A percentile compares a stretch with the other conserved stretches of the same genome.
phyloP scores from a whole-genome alignment of 2,329 filamentous ascomycete species.

The Pseudopyrenochaeta lycopersici region DNA sequence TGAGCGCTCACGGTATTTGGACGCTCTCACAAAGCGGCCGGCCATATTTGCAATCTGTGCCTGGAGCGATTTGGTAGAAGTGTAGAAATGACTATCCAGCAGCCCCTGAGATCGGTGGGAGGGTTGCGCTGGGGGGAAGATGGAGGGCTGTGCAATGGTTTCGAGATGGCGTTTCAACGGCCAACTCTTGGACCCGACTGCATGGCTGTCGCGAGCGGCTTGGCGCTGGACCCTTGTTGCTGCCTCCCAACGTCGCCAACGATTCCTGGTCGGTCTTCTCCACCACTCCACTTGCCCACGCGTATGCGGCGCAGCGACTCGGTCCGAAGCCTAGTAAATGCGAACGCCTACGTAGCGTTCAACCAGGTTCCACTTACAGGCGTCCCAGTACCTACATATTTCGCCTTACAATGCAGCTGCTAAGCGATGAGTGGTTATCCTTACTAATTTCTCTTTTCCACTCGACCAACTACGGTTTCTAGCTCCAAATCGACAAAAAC shows the following conservation, averaged over 20 bases:
- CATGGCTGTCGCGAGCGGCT: constrained; percentile 14
- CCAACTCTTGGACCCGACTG: neutral
- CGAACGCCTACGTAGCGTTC: neutral
- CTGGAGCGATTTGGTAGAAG: constrained; percentile 1
- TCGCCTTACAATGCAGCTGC: too few species aligned
- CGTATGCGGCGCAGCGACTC: constrained; percentile 8
- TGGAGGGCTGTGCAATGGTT: constrained; percentile 15
- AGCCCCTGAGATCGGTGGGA: constrained; percentile 13
- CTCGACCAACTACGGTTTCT: too few species aligned
- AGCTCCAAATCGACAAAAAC: too few species aligned
- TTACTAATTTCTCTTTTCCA: too few species aligned
- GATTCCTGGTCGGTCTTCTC: constrained; percentile 1
- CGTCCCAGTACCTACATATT: neutral
- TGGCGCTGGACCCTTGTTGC: constrained; percentile 19
- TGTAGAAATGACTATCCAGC: constrained; percentile 16
- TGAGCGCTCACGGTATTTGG: constrained; percentile 70
- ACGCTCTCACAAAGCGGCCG: constrained; percentile 76
- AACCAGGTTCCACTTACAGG: neutral
- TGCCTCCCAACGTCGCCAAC: constrained; percentile 8
- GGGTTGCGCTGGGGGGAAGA: constrained; percentile 12
- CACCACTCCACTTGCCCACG: constrained; percentile 12
- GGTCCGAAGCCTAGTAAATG: neutral
- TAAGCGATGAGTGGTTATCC: too few species aligned
- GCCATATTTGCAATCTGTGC: constrained; percentile 61
- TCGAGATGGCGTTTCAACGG: constrained; percentile 20